Base-by-base conservation (phyloP, 495 filamentous ascomycete genomes). In the Penicillium mononematosum region DNA sequence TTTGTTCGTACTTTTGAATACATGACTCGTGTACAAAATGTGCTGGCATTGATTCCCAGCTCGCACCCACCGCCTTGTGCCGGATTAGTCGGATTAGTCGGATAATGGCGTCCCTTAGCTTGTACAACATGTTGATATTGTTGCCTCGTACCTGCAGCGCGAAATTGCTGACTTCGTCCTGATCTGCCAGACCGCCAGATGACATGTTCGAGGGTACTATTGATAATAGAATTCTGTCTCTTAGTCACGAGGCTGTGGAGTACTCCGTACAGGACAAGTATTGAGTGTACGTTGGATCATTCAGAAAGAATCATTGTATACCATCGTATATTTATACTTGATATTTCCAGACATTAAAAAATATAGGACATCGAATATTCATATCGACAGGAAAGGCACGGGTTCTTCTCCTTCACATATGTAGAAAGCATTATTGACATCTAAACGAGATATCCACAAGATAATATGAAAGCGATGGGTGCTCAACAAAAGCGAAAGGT, bases 371-470 rank as follows among this genome's bases (percentile, higher is more conserved):
- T 55, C 29, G 31, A 55, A 27, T 47, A 9, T 39, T 47, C 43
- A n/a, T 55, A 55, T 47, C 44, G 41, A 31, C 44, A 55, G 16
- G 20, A 47, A 55, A 39, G 3, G n/a, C 32, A 38, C 16, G 31
- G 6, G 14, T 14, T 38, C 20, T 27, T 47, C 11, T 39, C n/a
- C 53, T 47, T 47, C 43, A 32, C 50, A 45, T 54, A 38, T 54
- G 41, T 31, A 47, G 14, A 47, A 38, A 47, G 16, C 32, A 46
- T 47, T 47, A 55, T 55, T 47, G 53, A 47, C 52, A 55, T 39
- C 43, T 36, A 12, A 22, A 46, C 32, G 22, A 45, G 44, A 47
- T 46, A 47, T 55, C 52, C 43, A 55, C 52, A 55, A 29, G 12
- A 39, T 24, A 29, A 39, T 39, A 36, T 19, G 27, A 19, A 7